Evolutionary conservation across 805 yeast species (phyloP), one percentile per base, ranked within the genome.

Genomic region (Wickerhamiella kurtzmanii): DNA sequence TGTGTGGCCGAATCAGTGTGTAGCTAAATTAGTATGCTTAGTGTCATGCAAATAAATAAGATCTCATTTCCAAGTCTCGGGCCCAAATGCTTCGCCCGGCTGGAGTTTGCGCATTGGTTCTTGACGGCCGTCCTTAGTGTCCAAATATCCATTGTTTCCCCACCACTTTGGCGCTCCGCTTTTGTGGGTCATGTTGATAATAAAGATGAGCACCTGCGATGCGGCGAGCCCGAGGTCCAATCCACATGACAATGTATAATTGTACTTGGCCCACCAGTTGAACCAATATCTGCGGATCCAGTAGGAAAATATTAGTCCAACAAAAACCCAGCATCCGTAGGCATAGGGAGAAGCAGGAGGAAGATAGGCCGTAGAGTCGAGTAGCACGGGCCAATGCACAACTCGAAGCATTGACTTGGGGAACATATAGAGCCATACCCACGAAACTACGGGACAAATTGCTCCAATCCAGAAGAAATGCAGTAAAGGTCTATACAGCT

Each of bases 261-360:
- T 80, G 61, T 81, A 81, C 60, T 79, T 80, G 37, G 79, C 78
- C 87, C 88, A 81, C 88, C 87, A 81, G 42, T 70, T 64, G 43
- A 74, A 65, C 64, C 75, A 78, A 49, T 68, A 66, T 44, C 74
- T 68, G 50, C 76, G 76, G 48, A 80, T 63, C 55, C 68, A 68
- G 62, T 70, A 76, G 65, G 76, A 77, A 65, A 80, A 80, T 3
- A 69, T 44, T 51, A 70, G 70, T 3, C 83, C 81, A 37, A 75
- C 67, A 35, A 68, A 59, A 51, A 77, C 72, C 65, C 73, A 79
- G 5, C 76, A 62, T 28, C 74, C 70, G 61, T 77, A 79, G 60
- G 77, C 79, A 60, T 78, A 79, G 22, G 82, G 77, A 3, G 86
- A 78, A 36, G 83, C 80, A 38, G 89, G 88, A 15, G 89, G 88